Percentiles rank a stretch among this genome's conserved stretches.
Conservation (phyloP, 139 green algal genomes). For the Desmodesmus armatus region DNA sequence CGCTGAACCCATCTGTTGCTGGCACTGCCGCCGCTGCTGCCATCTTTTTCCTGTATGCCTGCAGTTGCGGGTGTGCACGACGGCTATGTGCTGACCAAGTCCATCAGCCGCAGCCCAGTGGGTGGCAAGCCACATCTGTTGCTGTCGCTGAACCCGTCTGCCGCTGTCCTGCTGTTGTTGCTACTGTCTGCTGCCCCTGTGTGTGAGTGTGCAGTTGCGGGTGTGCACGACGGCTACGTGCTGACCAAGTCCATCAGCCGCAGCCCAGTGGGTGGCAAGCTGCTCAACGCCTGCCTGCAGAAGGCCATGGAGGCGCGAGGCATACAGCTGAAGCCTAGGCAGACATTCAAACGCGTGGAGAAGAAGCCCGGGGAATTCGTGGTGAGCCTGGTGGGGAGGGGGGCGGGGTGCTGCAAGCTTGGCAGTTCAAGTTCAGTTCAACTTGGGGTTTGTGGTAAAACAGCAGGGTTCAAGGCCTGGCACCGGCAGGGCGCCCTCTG, state of each 20-base stretch:
- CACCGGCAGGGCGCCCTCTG: no score
- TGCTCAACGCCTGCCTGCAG: constrained; percentile 66
- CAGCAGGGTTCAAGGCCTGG: no score
- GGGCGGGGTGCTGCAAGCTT: no score
- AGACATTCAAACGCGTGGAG: constrained; percentile 82
- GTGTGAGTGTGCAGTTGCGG: constrained; percentile 73
- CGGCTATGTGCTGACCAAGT: constrained; percentile 93
- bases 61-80: constrained; percentile 94
- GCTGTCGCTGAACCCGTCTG: no score
- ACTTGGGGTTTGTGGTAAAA: no score
- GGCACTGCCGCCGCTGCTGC: no score
- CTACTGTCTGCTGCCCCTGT: neutral
- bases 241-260: constrained; percentile 85
- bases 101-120: constrained; percentile 73
- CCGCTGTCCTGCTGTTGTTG: no score
- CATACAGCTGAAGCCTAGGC: constrained; percentile 74
- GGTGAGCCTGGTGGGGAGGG: constrained; percentile 56
- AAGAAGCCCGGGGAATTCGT: constrained; percentile 64
- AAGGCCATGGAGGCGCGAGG: constrained; percentile 63
- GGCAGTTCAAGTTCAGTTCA: no score
- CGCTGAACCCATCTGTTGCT: constrained; percentile 78
- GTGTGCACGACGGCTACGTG: constrained; percentile 95
- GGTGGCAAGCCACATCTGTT: constrained; percentile 77
- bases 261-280: constrained; percentile 76
- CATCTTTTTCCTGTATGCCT: constrained; percentile 67